phyloP scores from a whole-genome alignment of 257 asterid species.

The Nicotiana noctiflora region DNA sequence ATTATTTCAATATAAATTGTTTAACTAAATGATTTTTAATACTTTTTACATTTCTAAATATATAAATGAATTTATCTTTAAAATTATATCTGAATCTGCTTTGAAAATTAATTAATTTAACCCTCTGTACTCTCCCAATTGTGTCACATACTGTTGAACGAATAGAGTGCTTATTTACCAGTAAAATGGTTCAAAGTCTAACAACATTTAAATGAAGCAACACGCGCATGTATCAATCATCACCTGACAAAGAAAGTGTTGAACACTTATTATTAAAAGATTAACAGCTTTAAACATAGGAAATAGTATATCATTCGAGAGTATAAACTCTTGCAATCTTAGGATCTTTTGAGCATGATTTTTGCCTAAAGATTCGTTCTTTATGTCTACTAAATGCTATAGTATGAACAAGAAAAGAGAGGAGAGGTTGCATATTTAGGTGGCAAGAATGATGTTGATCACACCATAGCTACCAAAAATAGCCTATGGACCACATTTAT shows the following conservation, averaged over 20 bases:
- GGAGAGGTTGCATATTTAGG: neutral
- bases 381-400: neutral
- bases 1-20: no score
- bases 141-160: no score
- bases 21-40: no score
- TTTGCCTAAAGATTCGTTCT: neutral
- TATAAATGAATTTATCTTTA: no score
- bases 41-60: no score
- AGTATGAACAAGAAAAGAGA: neutral
- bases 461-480: constrained; percentile 26
- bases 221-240: neutral
- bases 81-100: no score
- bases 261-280: neutral
- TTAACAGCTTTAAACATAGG: neutral
- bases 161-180: no score
- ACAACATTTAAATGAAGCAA: neutral
- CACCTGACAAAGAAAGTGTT: neutral
- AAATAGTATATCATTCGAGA: neutral
- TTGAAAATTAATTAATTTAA: no score
- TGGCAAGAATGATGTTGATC: constrained; percentile 30
- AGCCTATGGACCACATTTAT: constrained; percentile 41
- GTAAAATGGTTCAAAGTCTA: neutral
- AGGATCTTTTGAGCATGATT: neutral
- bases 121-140: no score
- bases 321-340: neutral